Base-by-base conservation (phyloP, 495 filamentous ascomycete genomes). In the Neurospora sp. region DNA sequence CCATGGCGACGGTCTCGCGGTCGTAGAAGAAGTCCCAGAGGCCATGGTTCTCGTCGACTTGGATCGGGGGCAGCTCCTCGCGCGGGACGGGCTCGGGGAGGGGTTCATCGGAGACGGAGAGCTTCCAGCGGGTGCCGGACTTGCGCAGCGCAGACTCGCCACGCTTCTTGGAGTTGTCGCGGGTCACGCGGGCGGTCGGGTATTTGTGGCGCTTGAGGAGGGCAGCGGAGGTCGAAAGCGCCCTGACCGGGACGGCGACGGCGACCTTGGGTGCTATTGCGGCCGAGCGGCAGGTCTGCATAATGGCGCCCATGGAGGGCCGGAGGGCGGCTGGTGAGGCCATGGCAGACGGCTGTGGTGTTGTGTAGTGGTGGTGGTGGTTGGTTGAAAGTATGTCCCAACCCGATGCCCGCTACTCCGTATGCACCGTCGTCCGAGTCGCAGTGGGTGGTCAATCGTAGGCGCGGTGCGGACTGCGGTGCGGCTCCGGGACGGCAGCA, bases 21-120 rank as follows among this genome's bases (percentile, higher is more conserved):
- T 84, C 82, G 73, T 89, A 87, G 82, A 99, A 98, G 83, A 99
- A 99, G 0, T 86, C 90, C 91, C 92, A 98, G n/a, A 99, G 90
- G 42, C 93, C 94, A 82, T 99, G 96, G 72, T 96, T 81, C 8
- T 86, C 85, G 78, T 91, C 91, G 18, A 88, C 86, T 71, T 86
- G 77, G 44, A 90, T 73, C 10, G 83, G 84, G 74, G 79, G 82
- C 77, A 81, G 86, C 70, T 82, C 83, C n/a, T 91, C 88, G 16
- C 92, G 93, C 75, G 87, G 81, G 11, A 91, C 89, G 11, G 96
- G 96, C 77, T 88, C 82, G 14, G 96, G 96, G 71, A 97, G 82
- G 59, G 88, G 85, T 73, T 90, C 86, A 80, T 91, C 91, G 68
- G 88, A 89, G 38, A 93, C 88, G 39, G 88, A 89, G 71, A 94